A percentile compares a stretch with the other conserved stretches of the same genome.
Evolutionary conservation across 2,329 filamentous ascomycete genomes (phyloP).

Genomic region (Epichloe glyceriae): DNA sequence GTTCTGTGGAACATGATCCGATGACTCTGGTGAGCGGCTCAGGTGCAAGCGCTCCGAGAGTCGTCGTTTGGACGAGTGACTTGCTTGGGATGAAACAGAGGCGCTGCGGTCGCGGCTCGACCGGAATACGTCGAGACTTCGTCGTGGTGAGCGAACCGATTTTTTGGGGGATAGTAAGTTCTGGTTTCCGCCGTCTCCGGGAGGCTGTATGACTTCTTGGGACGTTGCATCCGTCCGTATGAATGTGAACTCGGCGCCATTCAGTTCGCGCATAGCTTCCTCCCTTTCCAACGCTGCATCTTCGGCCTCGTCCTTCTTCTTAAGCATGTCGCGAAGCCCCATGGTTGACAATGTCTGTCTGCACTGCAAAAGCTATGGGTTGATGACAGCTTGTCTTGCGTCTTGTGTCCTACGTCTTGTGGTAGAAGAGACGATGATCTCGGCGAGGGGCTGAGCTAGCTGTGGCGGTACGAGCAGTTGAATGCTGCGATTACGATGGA

Average conservation of each 20-base stretch:
- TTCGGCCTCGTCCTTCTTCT: conserved; percentile 37
- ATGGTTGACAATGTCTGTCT: conserved; percentile 18
- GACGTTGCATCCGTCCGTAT: conserved; percentile 71
- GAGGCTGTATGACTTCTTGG: conserved; percentile 66
- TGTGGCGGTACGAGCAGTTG: background rate
- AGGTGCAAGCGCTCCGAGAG: conserved; percentile 63
- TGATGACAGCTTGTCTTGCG: too few relatives aligned
- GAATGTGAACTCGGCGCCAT: conserved; percentile 62
- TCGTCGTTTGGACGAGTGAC: conserved; percentile 29
- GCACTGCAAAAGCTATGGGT: background rate
- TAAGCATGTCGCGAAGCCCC: conserved; percentile 40
- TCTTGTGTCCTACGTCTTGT: too few relatives aligned
- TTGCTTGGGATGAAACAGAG: conserved; percentile 30
- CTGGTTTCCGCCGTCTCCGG: conserved; percentile 25
- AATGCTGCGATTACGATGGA: too few relatives aligned
- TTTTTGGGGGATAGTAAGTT: conserved; percentile 16
- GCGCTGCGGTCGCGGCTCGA: conserved; percentile 34
- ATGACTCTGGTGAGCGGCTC: conserved; percentile 42
- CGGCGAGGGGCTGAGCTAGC: background rate
- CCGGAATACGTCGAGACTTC: conserved; percentile 33
- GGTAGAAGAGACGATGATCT: background rate
- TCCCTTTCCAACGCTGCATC: conserved; percentile 20
- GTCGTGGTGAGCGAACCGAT: conserved; percentile 20
- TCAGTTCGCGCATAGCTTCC: conserved; percentile 24
- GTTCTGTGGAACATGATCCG: conserved; percentile 64